Conservation (phyloP, 257 asterid species). For the Eustoma russellianum region DNA sequence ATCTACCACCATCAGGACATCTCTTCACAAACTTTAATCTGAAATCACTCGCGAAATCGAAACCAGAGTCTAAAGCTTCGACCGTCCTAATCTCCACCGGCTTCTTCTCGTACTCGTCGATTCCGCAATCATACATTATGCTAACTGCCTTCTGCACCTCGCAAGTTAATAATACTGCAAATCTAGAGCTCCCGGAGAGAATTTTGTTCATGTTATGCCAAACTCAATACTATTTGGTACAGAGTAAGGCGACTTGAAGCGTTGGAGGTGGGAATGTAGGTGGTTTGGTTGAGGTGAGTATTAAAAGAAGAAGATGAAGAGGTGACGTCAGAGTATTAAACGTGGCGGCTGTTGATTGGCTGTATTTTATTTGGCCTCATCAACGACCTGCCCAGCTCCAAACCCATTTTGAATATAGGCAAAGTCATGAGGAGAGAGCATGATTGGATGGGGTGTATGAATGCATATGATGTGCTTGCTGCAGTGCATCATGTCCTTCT, state of each 20-base stretch:
- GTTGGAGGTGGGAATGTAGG: not conserved
- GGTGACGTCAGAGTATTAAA: not conserved
- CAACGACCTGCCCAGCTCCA: too few species aligned
- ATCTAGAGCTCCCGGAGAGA: too few species aligned
- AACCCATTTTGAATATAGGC: conserved; percentile 60
- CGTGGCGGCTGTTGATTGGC: too few species aligned
- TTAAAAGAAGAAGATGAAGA: not conserved
- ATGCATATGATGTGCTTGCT: conserved; percentile 75
- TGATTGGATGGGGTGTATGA: conserved; percentile 63
- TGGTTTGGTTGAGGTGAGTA: not conserved
- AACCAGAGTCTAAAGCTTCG: conserved; percentile 85
- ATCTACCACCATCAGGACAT: conserved; percentile 48
- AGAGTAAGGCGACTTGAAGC: too few species aligned
- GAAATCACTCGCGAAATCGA: conserved; percentile 95
- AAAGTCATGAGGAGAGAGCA: conserved; percentile 41
- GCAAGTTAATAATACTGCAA: too few species aligned
- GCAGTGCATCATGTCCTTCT: conserved; percentile 67
- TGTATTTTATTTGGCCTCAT: too few species aligned
- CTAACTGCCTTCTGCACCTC: not conserved
- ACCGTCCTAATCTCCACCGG: conserved; percentile 62
- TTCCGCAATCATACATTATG: conserved; percentile 24
- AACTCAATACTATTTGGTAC: not conserved
- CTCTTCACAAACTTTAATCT: conserved; percentile 75
- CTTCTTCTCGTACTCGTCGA: conserved; percentile 37
- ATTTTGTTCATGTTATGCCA: too few species aligned